Percentiles rank a stretch among this genome's conserved stretches.
Evolutionary conservation across 2,329 filamentous ascomycete species (phyloP).

Genomic region (Epichloe sp.): DNA sequence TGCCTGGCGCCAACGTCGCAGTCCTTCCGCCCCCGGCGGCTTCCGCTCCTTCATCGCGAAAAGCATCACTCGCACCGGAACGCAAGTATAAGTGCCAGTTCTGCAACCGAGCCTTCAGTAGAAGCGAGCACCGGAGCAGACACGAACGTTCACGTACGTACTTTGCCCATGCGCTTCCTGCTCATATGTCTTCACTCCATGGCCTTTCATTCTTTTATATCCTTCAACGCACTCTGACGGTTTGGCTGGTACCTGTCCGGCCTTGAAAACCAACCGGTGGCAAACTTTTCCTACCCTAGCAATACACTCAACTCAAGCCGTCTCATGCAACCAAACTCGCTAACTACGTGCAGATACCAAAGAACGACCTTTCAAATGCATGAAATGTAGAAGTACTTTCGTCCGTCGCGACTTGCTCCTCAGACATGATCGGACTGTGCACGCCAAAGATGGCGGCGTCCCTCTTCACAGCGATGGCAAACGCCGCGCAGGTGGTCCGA

Average conservation of each 20-base stretch:
- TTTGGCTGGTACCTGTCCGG: neutral
- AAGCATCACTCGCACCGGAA: conserved; percentile 67
- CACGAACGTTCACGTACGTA: conserved; percentile 97
- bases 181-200: neutral
- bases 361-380: conserved; percentile 95
- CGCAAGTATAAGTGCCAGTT: conserved; percentile 99
- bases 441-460: conserved; percentile 92
- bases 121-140: conserved; percentile 91
- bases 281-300: conserved; percentile 2
- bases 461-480: conserved; percentile 92
- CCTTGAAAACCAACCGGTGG: neutral
- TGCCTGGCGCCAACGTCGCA: conserved; percentile 60
- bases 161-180: neutral
- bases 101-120: conserved; percentile 92
- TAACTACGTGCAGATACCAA: conserved; percentile 63
- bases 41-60: conserved; percentile 61
- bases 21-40: conserved; percentile 49
- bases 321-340: conserved; percentile 1
- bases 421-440: conserved; percentile 93
- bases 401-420: conserved; percentile 92
- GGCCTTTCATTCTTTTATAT: no score
- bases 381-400: conserved; percentile 97
- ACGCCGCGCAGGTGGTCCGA: conserved; percentile 59
- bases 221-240: neutral
- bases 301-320: conserved; percentile 3